Percentiles rank a stretch among this genome's conserved stretches.
These are phyloP conservation scores for Pseudophaeomoniella oleicola DNA, from an alignment of 2,329 filamentous ascomycete species.

Conservation along the genomic window DNA sequence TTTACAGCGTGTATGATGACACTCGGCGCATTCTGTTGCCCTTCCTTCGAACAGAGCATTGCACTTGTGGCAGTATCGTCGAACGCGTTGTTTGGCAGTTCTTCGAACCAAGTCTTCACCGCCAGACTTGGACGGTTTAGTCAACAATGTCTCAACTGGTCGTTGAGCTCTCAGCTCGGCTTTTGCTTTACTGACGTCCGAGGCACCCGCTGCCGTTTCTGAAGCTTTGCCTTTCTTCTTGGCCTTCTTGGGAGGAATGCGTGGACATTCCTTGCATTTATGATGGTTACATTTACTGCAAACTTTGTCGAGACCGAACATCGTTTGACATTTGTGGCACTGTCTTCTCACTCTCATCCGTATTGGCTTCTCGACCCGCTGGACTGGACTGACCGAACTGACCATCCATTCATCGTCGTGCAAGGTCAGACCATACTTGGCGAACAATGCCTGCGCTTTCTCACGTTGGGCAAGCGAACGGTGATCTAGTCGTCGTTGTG, in stretches of 20 bases:
- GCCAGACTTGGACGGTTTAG: conserved; percentile 49
- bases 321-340: conserved; percentile 65
- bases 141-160: conserved; percentile 26
- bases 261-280: conserved; percentile 66
- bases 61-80: conserved; percentile 66
- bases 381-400: conserved; percentile 16
- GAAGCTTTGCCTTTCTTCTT: conserved; percentile 30
- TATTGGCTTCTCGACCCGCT: conserved; percentile 27
- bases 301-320: conserved; percentile 58
- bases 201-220: conserved; percentile 1
- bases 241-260: conserved; percentile 54
- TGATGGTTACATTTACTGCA: conserved; percentile 65
- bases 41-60: conserved; percentile 43
- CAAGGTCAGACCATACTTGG: conserved; percentile 28
- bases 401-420: conserved; percentile 26
- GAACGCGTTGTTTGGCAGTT: conserved; percentile 56
- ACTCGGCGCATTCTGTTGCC: conserved; percentile 51
- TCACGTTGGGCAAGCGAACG: conserved; percentile 21
- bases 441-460: conserved; percentile 26
- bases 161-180: conserved; percentile 9
- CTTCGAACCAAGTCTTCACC: conserved; percentile 59
- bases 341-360: conserved; percentile 35
- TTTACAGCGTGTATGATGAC: conserved; percentile 60
- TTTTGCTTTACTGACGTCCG: conserved; percentile 16
- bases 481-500: conserved; percentile 1